Base-by-base conservation (phyloP, 495 filamentous ascomycete species). In the Poronia punctata region DNA sequence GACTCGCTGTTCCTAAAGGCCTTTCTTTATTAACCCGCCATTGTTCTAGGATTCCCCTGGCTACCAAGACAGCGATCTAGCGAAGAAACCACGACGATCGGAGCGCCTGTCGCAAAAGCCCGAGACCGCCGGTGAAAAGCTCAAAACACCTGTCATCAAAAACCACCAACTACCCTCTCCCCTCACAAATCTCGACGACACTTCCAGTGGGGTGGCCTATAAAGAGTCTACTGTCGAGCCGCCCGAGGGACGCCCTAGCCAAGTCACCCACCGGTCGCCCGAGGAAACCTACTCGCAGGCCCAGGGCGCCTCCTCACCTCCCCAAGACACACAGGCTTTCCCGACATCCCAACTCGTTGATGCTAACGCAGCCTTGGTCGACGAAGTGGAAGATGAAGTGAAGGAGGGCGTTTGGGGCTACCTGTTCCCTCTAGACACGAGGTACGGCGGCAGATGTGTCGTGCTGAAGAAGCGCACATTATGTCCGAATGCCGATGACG, bases 381-480 rank as follows among this genome's bases (percentile, higher is more conserved):
- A 86, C 35, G 86, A 89, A 27, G 86, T 93, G 0, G 75, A 84
- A 34, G 87, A 96, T 56, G 84, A 88, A 53, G 81, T 86, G 50
- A 86, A 79, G 14, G 87, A 95, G 53, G 87, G 86, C 7, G 86
- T 96, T 2, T 98, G 92, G 93, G 92, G 92, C 9, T 98, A 98
- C 49, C 67, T 98, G 4, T 75, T 94, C 41, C 87, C 90, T 11
- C 59, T 95, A 15, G 79, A 88, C 56, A 70, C 75, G 20, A 71
- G 72, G 25, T 75, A 80, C 35, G 80, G 75, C 11, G 75, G 81
- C n/a, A 66, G 60, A 9, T 68, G 78, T 17, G 66, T 93, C 26
- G 84, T 95, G 7, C 56, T 95, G 54, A 80, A 71, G 59, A 82
- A 73, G 47, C 71, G 87, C 18, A 66, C 68, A 29, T 65, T 72